Conservation (phyloP, 331 rosid species). For the Spiraea crenata region DNA sequence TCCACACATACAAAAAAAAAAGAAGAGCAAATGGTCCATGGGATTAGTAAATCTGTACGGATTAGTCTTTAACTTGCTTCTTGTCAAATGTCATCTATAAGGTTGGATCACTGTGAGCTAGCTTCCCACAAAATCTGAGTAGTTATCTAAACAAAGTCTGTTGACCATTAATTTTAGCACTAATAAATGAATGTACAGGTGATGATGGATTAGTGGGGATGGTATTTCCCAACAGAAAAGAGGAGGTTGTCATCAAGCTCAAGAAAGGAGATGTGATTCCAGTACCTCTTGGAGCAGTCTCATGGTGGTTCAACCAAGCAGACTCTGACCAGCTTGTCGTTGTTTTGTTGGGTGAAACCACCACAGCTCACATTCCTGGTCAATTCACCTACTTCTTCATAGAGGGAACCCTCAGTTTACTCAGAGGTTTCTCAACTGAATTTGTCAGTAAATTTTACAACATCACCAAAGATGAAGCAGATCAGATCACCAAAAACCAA, state of each 20-base stretch:
- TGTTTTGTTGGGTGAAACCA: conserved; percentile 51
- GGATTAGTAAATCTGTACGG: too few relatives aligned
- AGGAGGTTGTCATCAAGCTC: conserved; percentile 46
- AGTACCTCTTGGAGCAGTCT: conserved; percentile 41
- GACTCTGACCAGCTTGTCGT: conserved; percentile 25
- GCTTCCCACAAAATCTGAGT: too few relatives aligned
- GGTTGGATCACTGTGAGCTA: too few relatives aligned
- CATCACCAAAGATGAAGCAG: conserved; percentile 30
- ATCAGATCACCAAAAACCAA: conserved; percentile 45
- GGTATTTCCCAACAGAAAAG: conserved; percentile 24
- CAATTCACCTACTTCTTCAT: conserved; percentile 46
- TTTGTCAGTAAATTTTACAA: conserved; percentile 32
- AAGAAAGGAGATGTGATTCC: conserved; percentile 61
- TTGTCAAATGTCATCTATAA: too few relatives aligned
- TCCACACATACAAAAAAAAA: too few relatives aligned
- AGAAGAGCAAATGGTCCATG: too few relatives aligned
- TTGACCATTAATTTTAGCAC: too few relatives aligned
- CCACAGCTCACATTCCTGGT: conserved; percentile 39
- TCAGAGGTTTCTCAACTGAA: conserved; percentile 48
- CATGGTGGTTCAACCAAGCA: conserved; percentile 82
- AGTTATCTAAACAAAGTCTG: too few relatives aligned
- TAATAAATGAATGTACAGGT: conserved; percentile 24
- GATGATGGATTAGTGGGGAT: conserved; percentile 50
- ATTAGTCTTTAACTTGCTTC: too few relatives aligned
- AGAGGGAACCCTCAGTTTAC: conserved; percentile 37